A percentile compares a stretch with the other conserved stretches of the same genome.
Evolutionary conservation across 1,284 basidiomycete genomes (phyloP).

Genomic region (Rhodotorula sp.): DNA sequence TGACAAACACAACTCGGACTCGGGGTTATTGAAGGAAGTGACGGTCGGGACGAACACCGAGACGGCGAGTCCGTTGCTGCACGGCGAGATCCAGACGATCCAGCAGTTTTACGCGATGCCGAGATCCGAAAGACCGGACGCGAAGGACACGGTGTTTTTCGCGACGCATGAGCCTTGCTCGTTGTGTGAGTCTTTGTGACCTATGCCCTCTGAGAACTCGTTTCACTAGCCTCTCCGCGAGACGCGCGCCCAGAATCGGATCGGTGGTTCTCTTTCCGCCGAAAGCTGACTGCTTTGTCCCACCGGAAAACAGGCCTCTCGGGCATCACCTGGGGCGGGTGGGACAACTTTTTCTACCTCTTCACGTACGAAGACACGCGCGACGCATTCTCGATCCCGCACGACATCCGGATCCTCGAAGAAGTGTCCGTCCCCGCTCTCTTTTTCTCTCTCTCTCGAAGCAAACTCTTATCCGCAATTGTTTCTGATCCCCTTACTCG

Average conservation of each 20-base stretch:
- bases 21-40: background rate
- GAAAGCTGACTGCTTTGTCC: too few species aligned
- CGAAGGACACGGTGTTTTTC: conserved; percentile 35
- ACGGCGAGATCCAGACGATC: conserved; percentile 32
- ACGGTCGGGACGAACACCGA: conserved; percentile 28
- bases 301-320: conserved; percentile 8
- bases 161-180: conserved; percentile 38
- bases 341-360: conserved; percentile 27
- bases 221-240: background rate
- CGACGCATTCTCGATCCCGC: conserved; percentile 35
- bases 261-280: background rate
- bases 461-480: background rate
- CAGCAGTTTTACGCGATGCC: conserved; percentile 32
- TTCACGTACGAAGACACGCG: conserved; percentile 40
- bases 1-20: background rate
- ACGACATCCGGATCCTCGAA: conserved; percentile 39
- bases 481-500: background rate
- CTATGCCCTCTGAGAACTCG: background rate
- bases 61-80: conserved; percentile 21
- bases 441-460: background rate
- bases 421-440: conserved; percentile 11
- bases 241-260: too few species aligned
- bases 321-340: conserved; percentile 35
- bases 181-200: conserved; percentile 1
- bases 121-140: conserved; percentile 9